Percentiles rank a stretch among this genome's conserved stretches.
These are phyloP conservation scores for Diplotaxis tenuifolia DNA, from an alignment of 345 rosid species.

Conservation along the genomic window DNA sequence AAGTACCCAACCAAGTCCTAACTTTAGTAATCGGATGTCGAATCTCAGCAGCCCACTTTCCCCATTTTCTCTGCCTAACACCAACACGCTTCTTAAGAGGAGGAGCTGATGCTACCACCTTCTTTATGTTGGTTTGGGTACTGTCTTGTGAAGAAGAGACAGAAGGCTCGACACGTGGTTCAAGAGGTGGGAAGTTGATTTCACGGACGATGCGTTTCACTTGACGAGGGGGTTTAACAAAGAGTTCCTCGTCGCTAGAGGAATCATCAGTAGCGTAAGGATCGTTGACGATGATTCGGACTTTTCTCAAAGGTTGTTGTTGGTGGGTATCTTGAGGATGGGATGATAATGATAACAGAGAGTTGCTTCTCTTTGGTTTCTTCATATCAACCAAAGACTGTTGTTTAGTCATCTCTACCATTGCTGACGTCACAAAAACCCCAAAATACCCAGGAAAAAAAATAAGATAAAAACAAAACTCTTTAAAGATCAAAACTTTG, in stretches of 20 bases:
- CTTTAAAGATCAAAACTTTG: background rate
- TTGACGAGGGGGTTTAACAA: background rate
- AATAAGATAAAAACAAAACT: background rate
- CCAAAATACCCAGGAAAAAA: conserved; percentile 29
- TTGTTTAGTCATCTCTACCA: conserved; percentile 39
- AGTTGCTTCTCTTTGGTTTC: conserved; percentile 27
- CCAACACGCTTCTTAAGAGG: conserved; percentile 60
- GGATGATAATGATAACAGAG: background rate
- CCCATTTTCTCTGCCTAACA: conserved; percentile 95
- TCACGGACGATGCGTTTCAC: conserved; percentile 60
- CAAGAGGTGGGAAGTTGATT: conserved; percentile 42
- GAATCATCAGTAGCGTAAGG: conserved; percentile 90
- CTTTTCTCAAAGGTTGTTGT: conserved; percentile 44
- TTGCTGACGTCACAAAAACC: conserved; percentile 25
- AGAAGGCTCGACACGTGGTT: background rate
- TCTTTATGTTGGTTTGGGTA: conserved; percentile 39
- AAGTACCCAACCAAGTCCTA: conserved; percentile 93
- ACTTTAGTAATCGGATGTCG: conserved; percentile 57
- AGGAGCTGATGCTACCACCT: background rate
- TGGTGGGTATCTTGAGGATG: conserved; percentile 24
- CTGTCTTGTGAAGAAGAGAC: conserved; percentile 72
- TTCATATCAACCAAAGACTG: conserved; percentile 18
- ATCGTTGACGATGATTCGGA: conserved; percentile 65
- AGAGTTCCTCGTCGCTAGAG: conserved; percentile 72
- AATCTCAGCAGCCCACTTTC: conserved; percentile 99